These are phyloP conservation scores for Vitis labrusca DNA, from an alignment of 164 flowering plant genomes.

Conservation along the genomic window DNA sequence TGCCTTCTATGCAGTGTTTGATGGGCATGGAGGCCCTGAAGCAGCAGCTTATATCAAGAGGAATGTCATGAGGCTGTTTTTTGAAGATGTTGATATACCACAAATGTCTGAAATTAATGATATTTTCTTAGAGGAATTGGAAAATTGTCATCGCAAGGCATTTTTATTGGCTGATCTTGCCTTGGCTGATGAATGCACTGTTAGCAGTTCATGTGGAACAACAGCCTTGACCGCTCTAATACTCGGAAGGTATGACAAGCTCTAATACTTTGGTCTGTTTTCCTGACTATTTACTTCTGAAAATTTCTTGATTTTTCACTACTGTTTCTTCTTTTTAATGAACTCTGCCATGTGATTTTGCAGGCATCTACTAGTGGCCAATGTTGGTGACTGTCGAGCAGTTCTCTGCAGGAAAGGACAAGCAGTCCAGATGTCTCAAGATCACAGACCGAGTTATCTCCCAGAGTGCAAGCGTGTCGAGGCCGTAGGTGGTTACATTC, in stretches of 20 bases:
- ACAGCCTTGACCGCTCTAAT: constrained; percentile 59
- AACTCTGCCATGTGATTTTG: background rate
- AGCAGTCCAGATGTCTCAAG: constrained; percentile 54
- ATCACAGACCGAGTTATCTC: constrained; percentile 42
- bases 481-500: constrained; percentile 42
- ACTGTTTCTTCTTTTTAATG: background rate
- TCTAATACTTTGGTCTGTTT: background rate
- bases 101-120: constrained; percentile 25
- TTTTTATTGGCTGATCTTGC: constrained; percentile 51
- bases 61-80: constrained; percentile 41
- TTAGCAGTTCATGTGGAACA: constrained; percentile 50
- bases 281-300: background rate
- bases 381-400: constrained; percentile 67
- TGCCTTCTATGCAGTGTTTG: constrained; percentile 55
- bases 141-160: constrained; percentile 36
- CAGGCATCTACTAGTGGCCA: constrained; percentile 50
- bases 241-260: constrained; percentile 43
- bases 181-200: constrained; percentile 43
- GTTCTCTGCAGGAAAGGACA: constrained; percentile 54
- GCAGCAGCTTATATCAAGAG: constrained; percentile 42
- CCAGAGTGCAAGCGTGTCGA: constrained; percentile 51
- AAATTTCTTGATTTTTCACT: background rate
- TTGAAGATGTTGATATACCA: constrained; percentile 37
- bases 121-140: constrained; percentile 33
- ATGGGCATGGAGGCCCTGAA: constrained; percentile 54